A percentile compares a stretch with the other conserved stretches of the same genome.
Evolutionary conservation across 805 yeast species (phyloP).

Genomic region (Pichia rugopelliculosa): DNA sequence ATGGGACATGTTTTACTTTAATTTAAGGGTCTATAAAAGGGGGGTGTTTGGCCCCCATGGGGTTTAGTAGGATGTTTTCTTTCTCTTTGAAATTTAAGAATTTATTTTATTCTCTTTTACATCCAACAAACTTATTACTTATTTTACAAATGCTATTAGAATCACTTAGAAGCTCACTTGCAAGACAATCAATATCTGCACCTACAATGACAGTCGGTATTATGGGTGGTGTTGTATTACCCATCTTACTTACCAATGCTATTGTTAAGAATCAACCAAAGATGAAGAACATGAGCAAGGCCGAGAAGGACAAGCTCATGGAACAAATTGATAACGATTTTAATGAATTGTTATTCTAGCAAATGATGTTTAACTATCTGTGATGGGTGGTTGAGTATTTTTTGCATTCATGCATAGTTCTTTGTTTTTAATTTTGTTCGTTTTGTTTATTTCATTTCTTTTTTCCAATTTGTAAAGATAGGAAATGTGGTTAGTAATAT

Average conservation of each 20-base stretch:
- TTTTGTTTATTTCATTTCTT: neutral
- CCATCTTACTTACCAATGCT: slow-evolving; percentile 12
- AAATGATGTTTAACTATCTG: neutral
- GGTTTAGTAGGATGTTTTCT: too few species aligned
- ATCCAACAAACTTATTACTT: neutral
- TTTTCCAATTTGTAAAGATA: neutral
- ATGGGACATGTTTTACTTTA: neutral
- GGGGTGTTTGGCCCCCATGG: neutral
- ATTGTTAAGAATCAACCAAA: slow-evolving; percentile 6
- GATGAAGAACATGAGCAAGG: neutral
- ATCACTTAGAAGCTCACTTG: neutral
- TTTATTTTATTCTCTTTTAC: too few species aligned
- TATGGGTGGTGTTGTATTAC: slow-evolving; percentile 15
- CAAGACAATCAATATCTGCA: slow-evolving; percentile 8
- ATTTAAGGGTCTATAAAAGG: neutral
- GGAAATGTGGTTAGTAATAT: neutral
- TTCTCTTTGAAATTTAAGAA: too few species aligned
- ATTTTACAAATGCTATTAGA: neutral
- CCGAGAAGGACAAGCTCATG: neutral
- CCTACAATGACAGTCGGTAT: slow-evolving; percentile 15
- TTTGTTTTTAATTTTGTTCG: neutral
- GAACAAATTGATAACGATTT: neutral
- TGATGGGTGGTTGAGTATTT: too few species aligned
- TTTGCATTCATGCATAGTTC: too few species aligned
- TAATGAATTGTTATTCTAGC: neutral